phyloP scores from a whole-genome alignment of 2,329 filamentous ascomycete genomes.

The Elsinoe perseae region DNA sequence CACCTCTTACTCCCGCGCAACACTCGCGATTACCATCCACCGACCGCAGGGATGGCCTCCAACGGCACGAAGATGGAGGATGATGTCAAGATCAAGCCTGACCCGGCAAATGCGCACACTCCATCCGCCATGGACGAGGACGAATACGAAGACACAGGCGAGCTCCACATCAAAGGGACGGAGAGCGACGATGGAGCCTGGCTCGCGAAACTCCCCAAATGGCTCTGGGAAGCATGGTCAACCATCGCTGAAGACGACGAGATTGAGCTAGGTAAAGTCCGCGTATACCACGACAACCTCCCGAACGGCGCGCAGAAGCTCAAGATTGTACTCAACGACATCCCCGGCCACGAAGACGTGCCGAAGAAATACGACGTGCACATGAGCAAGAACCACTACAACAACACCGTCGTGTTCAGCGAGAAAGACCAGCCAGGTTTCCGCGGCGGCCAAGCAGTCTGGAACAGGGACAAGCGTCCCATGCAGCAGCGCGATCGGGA shows the following conservation, averaged over 20 bases:
- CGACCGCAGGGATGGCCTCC: constrained; percentile 19
- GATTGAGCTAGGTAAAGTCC: constrained; percentile 70
- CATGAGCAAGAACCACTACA: constrained; percentile 57
- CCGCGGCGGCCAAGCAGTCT: constrained; percentile 30
- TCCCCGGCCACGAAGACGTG: constrained; percentile 62
- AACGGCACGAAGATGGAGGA: constrained; percentile 36
- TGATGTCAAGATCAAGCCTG: constrained; percentile 31
- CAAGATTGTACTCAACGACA: constrained; percentile 58
- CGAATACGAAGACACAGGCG: constrained; percentile 39
- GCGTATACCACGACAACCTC: constrained; percentile 33
- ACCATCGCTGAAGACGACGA: constrained; percentile 71
- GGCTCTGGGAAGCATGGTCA: constrained; percentile 73
- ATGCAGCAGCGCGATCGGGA: constrained; percentile 19
- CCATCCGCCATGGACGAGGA: constrained; percentile 26
- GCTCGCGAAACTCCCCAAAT: constrained; percentile 69
- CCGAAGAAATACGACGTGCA: constrained; percentile 84
- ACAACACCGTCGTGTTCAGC: constrained; percentile 85
- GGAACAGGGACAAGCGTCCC: constrained; percentile 21
- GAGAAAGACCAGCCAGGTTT: constrained; percentile 86
- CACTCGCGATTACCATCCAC: neutral
- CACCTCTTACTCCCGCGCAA: neutral
- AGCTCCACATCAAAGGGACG: constrained; percentile 26
- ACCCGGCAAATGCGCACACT: constrained; percentile 31
- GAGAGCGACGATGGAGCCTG: constrained; percentile 39
- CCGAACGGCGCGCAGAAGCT: constrained; percentile 19